Percentiles rank a stretch among this genome's conserved stretches.
Evolutionary conservation across 495 filamentous ascomycete genomes (phyloP).

Genomic region (Daldinia childiae): DNA sequence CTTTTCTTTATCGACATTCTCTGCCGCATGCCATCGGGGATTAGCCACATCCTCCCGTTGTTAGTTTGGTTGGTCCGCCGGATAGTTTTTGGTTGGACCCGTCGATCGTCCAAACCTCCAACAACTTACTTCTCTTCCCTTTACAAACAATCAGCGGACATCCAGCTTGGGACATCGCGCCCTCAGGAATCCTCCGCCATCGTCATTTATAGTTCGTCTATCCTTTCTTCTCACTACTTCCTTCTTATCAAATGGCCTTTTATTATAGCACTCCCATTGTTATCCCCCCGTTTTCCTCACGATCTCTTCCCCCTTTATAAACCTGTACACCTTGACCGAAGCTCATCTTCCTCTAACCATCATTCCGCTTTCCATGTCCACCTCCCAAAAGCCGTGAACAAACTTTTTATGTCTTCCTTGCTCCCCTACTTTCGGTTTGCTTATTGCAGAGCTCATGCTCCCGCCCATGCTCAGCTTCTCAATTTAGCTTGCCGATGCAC

Average conservation of each 20-base stretch:
- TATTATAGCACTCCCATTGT: slow-evolving; percentile 32
- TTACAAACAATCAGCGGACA: slow-evolving; percentile 39
- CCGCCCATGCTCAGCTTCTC: slow-evolving; percentile 47
- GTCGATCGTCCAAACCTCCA: slow-evolving; percentile 8
- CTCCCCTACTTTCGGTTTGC: slow-evolving; percentile 44
- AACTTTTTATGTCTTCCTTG: slow-evolving; percentile 43
- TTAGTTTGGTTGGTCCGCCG: background rate
- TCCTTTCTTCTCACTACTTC: slow-evolving; percentile 46
- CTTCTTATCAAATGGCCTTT: slow-evolving; percentile 28
- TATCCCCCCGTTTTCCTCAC: slow-evolving; percentile 39
- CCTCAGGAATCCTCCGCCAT: slow-evolving; percentile 35
- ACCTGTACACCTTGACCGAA: slow-evolving; percentile 26
- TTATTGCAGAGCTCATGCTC: slow-evolving; percentile 50
- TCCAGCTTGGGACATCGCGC: slow-evolving; percentile 45
- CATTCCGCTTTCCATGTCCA: slow-evolving; percentile 43
- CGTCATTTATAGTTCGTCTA: slow-evolving; percentile 53
- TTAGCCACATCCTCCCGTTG: background rate
- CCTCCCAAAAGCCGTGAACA: slow-evolving; percentile 49
- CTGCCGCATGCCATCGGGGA: background rate
- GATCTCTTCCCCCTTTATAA: slow-evolving; percentile 32
- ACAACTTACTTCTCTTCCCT: slow-evolving; percentile 1
- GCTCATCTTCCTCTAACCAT: slow-evolving; percentile 35
- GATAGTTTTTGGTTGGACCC: slow-evolving; percentile 2
- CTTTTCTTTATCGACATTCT: background rate
- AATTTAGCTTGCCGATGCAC: slow-evolving; percentile 47